phyloP scores from a whole-genome alignment of 2,329 filamentous ascomycete genomes.

The Fusarium miscanthi region DNA sequence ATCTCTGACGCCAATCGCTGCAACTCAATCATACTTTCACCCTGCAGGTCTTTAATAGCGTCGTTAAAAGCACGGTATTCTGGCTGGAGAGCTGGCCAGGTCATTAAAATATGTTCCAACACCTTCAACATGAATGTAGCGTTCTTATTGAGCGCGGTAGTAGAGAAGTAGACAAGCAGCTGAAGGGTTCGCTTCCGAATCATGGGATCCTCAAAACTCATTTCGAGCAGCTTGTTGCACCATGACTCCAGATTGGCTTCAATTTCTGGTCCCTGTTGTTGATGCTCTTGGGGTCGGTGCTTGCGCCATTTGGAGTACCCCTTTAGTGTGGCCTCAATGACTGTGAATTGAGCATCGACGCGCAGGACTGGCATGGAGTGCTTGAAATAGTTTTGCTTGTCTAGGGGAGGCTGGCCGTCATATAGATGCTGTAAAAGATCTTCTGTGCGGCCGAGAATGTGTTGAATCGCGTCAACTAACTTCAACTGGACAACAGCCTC shows the following conservation, averaged over 20 bases:
- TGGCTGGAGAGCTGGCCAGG: constrained; percentile 78
- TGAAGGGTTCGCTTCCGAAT: constrained; percentile 85
- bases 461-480: constrained; percentile 84
- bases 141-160: constrained; percentile 80
- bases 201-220: constrained; percentile 83
- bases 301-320: constrained; percentile 84
- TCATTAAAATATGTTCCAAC: constrained; percentile 89
- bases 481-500: constrained; percentile 86
- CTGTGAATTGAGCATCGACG: constrained; percentile 89
- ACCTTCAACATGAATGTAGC: constrained; percentile 87
- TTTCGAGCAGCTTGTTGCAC: constrained; percentile 76
- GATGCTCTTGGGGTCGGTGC: constrained; percentile 48
- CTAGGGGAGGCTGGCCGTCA: constrained; percentile 73
- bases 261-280: constrained; percentile 66
- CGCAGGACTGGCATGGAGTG: constrained; percentile 78
- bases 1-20: constrained; percentile 91
- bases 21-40: constrained; percentile 85
- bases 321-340: constrained; percentile 88
- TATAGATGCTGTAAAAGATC: constrained; percentile 80
- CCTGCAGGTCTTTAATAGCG: constrained; percentile 88
- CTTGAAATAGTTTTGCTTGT: constrained; percentile 72
- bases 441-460: constrained; percentile 86
- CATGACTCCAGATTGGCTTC: constrained; percentile 75
- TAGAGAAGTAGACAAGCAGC: constrained; percentile 85
- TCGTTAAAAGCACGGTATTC: constrained; percentile 82